Evolutionary conservation across 2,329 filamentous ascomycete species (phyloP).

Genomic region (Cladophialophora bantiana): DNA sequence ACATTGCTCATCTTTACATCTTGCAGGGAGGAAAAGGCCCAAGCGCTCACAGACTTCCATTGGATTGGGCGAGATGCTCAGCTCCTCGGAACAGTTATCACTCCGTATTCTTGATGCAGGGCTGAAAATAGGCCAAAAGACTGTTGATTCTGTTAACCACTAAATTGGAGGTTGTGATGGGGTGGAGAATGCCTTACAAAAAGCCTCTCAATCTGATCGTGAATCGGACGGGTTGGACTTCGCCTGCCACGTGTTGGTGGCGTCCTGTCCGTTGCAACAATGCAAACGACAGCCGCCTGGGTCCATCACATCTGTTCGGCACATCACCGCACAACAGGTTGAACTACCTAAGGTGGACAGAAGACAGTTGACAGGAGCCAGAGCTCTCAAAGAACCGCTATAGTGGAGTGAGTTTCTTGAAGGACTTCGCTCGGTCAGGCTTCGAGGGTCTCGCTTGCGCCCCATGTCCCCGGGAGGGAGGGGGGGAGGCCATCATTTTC

Average conservation of each 20-base stretch:
- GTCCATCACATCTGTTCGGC: background rate
- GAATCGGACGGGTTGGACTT: conserved; percentile 20
- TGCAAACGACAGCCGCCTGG: background rate
- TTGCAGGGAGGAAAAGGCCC: background rate
- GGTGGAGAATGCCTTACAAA: background rate
- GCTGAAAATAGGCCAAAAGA: background rate
- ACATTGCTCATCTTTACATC: background rate
- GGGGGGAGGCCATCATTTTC: too few species aligned
- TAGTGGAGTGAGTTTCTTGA: background rate
- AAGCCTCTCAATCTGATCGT: conserved; percentile 7
- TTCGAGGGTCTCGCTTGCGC: background rate
- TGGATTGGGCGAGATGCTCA: background rate
- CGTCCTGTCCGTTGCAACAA: conserved; percentile 21
- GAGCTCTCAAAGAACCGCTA: background rate
- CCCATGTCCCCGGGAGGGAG: background rate
- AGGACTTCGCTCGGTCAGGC: background rate
- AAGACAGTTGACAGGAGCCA: background rate
- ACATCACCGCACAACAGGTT: background rate
- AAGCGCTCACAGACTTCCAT: background rate
- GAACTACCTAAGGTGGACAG: background rate
- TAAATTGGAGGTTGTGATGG: background rate
- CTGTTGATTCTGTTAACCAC: background rate
- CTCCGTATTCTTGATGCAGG: background rate
- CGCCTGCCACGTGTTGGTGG: conserved; percentile 34
- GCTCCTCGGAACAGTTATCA: background rate